These are phyloP conservation scores for Alternaria hordeiaustralica DNA, from an alignment of 2,329 filamentous ascomycete species.

Conservation along the genomic window DNA sequence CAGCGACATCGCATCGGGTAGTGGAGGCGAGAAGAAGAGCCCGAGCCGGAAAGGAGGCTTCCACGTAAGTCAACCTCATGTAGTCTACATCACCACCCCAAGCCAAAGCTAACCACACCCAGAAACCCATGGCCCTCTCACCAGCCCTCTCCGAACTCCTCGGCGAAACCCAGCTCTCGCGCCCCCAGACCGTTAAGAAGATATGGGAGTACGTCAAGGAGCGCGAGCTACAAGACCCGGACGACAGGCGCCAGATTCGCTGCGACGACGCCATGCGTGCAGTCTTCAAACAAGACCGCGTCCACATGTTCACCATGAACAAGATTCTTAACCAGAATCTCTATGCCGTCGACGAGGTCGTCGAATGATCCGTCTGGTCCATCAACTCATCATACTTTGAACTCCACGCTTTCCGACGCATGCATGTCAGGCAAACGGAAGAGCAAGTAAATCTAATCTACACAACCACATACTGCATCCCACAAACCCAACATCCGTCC, in stretches of 20 bases:
- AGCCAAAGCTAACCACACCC: conserved; percentile 43
- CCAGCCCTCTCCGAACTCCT: conserved; percentile 72
- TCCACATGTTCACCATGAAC: conserved; percentile 99
- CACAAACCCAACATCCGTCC: not conserved
- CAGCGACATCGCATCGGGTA: conserved; percentile 72
- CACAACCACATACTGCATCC: not conserved
- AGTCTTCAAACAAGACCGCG: conserved; percentile 87
- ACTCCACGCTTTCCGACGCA: not conserved
- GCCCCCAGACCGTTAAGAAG: conserved; percentile 94
- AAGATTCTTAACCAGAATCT: conserved; percentile 90
- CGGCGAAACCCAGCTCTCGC: conserved; percentile 81
- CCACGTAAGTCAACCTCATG: conserved; percentile 63
- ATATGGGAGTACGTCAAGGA: conserved; percentile 95
- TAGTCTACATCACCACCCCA: conserved; percentile 9
- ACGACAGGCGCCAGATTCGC: conserved; percentile 87
- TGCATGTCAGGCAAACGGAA: not conserved
- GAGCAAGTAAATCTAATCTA: not conserved
- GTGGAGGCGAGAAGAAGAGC: conserved; percentile 67
- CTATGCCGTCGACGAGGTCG: conserved; percentile 76
- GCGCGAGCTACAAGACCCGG: conserved; percentile 86
- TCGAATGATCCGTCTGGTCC: not conserved
- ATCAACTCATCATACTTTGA: not conserved
- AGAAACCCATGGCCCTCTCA: conserved; percentile 79
- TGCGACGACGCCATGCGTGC: conserved; percentile 92
- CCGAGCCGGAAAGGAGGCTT: conserved; percentile 85